phyloP scores from a whole-genome alignment of 1,139 yeast genomes.

The Debaryomyces nepalensis region DNA sequence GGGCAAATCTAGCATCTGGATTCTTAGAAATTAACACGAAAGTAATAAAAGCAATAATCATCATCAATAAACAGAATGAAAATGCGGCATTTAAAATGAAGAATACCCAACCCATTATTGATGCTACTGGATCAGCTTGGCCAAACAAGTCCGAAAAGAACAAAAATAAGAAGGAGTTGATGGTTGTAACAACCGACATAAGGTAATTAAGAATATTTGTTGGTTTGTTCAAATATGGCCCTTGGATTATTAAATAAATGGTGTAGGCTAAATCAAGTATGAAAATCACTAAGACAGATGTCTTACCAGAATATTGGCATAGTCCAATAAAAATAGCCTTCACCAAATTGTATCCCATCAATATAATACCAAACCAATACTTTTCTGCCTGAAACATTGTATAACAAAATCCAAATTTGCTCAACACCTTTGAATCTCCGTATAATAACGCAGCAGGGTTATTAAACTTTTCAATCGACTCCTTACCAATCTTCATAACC shows the following conservation, averaged over 20 bases:
- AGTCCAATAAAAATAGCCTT: conserved; percentile 70
- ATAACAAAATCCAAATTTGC: conserved; percentile 77
- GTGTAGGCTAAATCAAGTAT: conserved; percentile 68
- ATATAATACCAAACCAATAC: conserved; percentile 75
- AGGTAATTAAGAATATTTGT: conserved; percentile 70
- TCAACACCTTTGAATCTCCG: conserved; percentile 66
- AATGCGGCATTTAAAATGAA: conserved; percentile 80
- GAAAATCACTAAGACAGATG: conserved; percentile 69
- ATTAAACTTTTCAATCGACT: conserved; percentile 55
- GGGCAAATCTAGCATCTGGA: conserved; percentile 83
- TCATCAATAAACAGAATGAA: conserved; percentile 62
- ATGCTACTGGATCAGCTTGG: conserved; percentile 67
- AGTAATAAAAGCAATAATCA: conserved; percentile 61
- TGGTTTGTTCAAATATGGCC: conserved; percentile 73
- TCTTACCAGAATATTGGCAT: conserved; percentile 71
- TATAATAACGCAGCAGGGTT: conserved; percentile 81
- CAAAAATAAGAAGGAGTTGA: conserved; percentile 73
- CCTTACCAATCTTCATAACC: conserved; percentile 58
- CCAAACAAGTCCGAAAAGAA: conserved; percentile 76
- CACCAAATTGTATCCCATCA: conserved; percentile 56
- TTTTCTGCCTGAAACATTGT: conserved; percentile 79
- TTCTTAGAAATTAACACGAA: conserved; percentile 68
- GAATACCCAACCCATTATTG: conserved; percentile 82
- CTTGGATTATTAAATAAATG: conserved; percentile 55
- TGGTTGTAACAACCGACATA: conserved; percentile 64